These are phyloP conservation scores for Plasmopara halstedii DNA, from an alignment of 352 stramenopile genomes.

Conservation along the genomic window DNA sequence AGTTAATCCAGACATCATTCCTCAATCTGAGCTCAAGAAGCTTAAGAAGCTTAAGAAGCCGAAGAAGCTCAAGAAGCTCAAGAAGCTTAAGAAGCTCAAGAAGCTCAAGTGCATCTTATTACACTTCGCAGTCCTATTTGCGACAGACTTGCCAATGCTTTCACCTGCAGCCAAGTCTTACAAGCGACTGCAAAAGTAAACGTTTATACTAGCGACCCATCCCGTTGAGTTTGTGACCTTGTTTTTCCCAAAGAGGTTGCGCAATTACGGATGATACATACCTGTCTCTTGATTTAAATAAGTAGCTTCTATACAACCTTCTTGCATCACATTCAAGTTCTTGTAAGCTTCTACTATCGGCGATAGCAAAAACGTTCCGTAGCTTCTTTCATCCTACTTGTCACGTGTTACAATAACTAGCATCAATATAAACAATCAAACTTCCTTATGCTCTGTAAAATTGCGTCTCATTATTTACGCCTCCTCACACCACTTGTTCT, in stretches of 20 bases:
- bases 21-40: no score
- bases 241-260: slow-evolving; percentile 54
- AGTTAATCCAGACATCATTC: no score
- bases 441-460: no score
- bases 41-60: no score
- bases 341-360: no score
- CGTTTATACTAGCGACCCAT: slow-evolving; percentile 78
- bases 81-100: no score
- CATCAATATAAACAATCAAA: no score
- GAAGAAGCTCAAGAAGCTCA: not conserved
- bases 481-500: slow-evolving; percentile 99
- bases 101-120: not conserved
- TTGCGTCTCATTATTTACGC: slow-evolving; percentile 52
- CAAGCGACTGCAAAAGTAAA: slow-evolving; percentile 77
- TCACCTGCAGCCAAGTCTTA: slow-evolving; percentile 72
- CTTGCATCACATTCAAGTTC: no score
- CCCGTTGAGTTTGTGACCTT: slow-evolving; percentile 80
- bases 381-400: no score
- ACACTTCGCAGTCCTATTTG: slow-evolving; percentile 71
- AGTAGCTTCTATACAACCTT: no score
- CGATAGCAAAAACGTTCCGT: no score
- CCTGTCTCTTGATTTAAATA: no score
- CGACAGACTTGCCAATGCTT: slow-evolving; percentile 61
- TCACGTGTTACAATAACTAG: not conserved
- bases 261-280: slow-evolving; percentile 80